Evolutionary conservation across 2,329 filamentous ascomycete genomes (phyloP), one percentile per base, ranked within the genome.

Genomic region (Penicillium sp.): DNA sequence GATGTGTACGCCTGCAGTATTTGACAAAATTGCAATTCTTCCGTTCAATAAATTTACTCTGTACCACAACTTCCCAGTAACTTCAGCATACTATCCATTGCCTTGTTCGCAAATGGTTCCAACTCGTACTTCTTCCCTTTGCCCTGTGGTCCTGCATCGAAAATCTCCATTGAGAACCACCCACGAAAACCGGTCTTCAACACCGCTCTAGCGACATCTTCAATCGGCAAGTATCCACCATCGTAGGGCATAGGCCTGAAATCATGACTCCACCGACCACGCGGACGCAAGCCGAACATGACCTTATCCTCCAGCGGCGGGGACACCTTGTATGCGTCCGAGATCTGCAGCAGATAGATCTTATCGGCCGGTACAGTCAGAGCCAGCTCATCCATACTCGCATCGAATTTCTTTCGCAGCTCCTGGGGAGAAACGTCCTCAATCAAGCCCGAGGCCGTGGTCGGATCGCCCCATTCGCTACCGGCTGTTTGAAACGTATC

Each of bases 401-500:
- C 58, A 3, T 65, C 62, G 57, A 80, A 86, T 1, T 67, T 67
- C 17, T 62, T 54, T 7, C 74, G 64, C 3, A 86, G 50, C 19
- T 77, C 69, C 3, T 73, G 64, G 9, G 62, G 56, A 0, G 65
- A 62, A 0, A 69, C 59, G 11, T 69, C 64, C 41, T 83, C 77
- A 1, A 81, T 62, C 2, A 80, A 53, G 0, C 85, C 84, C 0
- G 78, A 80, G 1, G 61, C 38, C 0, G 82, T 86, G 0, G 77
- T 82, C 0, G 86, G 86, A 50, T 89, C 84, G 0, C 72, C 85
- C 76, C 79, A 89, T 57, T 90, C 84, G 1, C 81, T 78, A 0
- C 84, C 85, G 0, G 79, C 82, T 2, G 78, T 83, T 58, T 90
- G 84, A 65, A 90, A 90, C 0, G 84, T 89, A 52, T 91, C 85